Evolutionary conservation across 140 eudicot species (phyloP).

Genomic region (Oenanthe javanica): DNA sequence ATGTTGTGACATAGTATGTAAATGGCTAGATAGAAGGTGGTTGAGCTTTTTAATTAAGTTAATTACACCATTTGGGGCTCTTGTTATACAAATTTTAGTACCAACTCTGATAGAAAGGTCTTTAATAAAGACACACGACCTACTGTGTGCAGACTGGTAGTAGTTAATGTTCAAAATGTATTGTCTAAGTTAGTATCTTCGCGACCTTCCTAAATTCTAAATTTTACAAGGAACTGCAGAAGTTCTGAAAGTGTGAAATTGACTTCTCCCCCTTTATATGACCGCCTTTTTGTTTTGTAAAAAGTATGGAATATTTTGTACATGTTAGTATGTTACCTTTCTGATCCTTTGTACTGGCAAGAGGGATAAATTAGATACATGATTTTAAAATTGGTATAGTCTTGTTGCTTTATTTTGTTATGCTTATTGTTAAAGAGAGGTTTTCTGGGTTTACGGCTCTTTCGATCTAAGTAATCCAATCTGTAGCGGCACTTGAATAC

Average conservation of each 20-base stretch:
- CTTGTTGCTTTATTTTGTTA: background rate
- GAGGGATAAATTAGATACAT: background rate
- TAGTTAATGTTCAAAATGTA: background rate
- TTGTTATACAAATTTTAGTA: background rate
- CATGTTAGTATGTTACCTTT: background rate
- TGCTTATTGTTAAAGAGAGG: background rate
- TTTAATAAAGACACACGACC: background rate
- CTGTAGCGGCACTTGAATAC: background rate
- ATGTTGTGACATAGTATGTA: background rate
- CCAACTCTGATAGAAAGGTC: background rate
- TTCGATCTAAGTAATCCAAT: background rate
- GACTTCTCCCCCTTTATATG: background rate
- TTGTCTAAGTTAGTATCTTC: background rate
- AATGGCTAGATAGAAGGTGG: background rate
- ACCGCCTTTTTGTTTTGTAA: background rate
- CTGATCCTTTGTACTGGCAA: background rate
- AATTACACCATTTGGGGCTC: background rate
- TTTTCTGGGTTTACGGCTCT: background rate
- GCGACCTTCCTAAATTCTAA: background rate
- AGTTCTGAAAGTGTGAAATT: background rate
- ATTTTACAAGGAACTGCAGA: background rate
- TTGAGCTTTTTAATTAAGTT: background rate
- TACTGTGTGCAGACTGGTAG: background rate
- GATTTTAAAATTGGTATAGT: background rate
- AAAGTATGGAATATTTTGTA: background rate